Base-by-base conservation (phyloP, 768 basidiomycete species). In the Sporobolomyces pararoseus region DNA sequence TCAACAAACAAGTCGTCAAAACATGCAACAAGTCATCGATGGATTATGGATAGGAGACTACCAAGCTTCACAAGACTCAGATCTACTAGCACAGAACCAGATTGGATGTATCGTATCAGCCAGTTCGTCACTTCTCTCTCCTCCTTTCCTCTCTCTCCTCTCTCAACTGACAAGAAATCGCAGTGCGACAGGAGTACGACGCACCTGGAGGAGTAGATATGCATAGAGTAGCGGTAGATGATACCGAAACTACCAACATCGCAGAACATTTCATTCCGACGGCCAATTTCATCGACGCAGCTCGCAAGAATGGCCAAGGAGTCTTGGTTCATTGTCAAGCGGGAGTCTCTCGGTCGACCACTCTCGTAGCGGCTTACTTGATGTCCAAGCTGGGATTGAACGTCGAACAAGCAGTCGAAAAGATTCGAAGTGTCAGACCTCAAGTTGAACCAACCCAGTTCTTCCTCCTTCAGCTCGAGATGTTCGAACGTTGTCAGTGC, bases 311-410 rank as follows among this genome's bases (percentile, higher is more conserved):
- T 1, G 47, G 63, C 16, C 59, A 72, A 21, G 66, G 61, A 27
- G 76, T 77, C 3, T 75, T 77, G 62, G 76, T 77, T 13, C 77
- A 77, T 54, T 77, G 77, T 54, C 77, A 77, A 42, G 77, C 77
- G 2, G 77, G 77, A 13, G 73, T 77, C 6, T 70, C 67, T 13
- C 64, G 77, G 14, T 75, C 74, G 42, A 70, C 77, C 1, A 76
- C 77, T 1, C 66, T 77, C 27, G 71, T 71, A 49, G 71, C 73
- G 4, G 77, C 76, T 0, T 77, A 65, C 65, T 55, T 77, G 16
- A 77, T 77, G 76, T 21, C 31, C 14, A 66, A 74, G 50, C 50
- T 71, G 6, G 71, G 66, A 13, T n/a, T 77, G 21, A 75, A 71
- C 44, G 76, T 70, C 31, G 77, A 77, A 54, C 70, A 71, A 35